Evolutionary conservation across 1,284 basidiomycete species (phyloP).

Genomic region (Gymnopus androsaceus): DNA sequence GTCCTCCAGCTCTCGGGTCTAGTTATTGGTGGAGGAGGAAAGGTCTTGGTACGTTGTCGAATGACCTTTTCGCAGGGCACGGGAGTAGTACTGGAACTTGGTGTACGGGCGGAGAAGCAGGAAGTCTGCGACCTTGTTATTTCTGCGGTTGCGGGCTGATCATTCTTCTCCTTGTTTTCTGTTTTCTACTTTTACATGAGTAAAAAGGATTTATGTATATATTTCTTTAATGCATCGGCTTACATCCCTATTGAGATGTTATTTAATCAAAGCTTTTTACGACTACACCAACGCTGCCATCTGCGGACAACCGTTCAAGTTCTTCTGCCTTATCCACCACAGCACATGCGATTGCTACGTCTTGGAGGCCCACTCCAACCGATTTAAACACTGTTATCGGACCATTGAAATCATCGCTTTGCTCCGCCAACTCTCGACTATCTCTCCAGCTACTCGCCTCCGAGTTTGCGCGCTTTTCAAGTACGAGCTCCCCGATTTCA

Average conservation of each 20-base stretch:
- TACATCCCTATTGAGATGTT: not conserved
- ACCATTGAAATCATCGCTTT: conserved; percentile 33
- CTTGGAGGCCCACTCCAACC: conserved; percentile 76
- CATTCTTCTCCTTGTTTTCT: not conserved
- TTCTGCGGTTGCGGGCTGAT: conserved; percentile 81
- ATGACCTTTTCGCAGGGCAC: conserved; percentile 93
- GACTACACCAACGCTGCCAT: not conserved
- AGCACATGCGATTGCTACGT: conserved; percentile 66
- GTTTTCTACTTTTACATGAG: no score
- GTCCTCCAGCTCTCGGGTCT: conserved; percentile 92
- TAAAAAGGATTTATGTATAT: no score
- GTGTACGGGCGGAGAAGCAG: conserved; percentile 90
- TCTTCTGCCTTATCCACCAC: conserved; percentile 41
- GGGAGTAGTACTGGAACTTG: conserved; percentile 95
- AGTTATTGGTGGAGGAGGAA: conserved; percentile 87
- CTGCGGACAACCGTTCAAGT: conserved; percentile 14
- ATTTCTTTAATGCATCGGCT: not conserved
- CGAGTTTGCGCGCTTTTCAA: conserved; percentile 26
- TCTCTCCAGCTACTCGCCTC: conserved; percentile 21
- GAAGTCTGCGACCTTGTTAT: conserved; percentile 86
- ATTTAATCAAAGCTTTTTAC: not conserved
- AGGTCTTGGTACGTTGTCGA: conserved; percentile 89
- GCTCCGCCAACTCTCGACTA: not conserved
- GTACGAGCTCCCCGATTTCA: conserved; percentile 65
- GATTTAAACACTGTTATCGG: conserved; percentile 77